Conservation (phyloP, 192 early-diverging fungal species). For the Backusella tuberculispora region DNA sequence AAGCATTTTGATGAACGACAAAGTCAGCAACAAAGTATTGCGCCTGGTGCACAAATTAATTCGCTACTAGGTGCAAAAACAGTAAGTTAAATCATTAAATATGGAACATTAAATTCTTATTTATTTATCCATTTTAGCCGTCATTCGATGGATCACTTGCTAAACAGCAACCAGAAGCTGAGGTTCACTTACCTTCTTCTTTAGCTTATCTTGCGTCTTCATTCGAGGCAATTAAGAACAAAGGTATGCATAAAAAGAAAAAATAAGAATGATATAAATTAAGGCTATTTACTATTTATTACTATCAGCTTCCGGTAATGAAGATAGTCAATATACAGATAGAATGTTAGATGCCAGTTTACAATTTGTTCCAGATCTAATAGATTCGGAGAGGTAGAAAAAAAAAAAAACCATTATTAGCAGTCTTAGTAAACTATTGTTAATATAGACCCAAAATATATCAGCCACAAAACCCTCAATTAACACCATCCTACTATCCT, state of each 20-base stretch:
- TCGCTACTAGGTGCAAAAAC: background rate
- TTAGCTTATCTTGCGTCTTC: slow-evolving; percentile 59
- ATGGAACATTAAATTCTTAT: background rate
- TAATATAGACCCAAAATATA: slow-evolving; percentile 68
- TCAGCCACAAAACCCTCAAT: slow-evolving; percentile 73
- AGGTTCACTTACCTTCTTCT: slow-evolving; percentile 54
- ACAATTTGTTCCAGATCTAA: slow-evolving; percentile 77
- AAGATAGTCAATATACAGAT: slow-evolving; percentile 51
- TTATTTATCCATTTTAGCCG: slow-evolving; percentile 12
- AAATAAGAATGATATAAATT: background rate
- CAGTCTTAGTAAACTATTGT: no score
- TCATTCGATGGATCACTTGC: background rate
- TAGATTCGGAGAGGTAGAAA: slow-evolving; percentile 80
- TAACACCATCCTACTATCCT: slow-evolving; percentile 92
- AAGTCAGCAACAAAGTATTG: background rate
- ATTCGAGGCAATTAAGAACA: slow-evolving; percentile 57
- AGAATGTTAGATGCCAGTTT: slow-evolving; percentile 88
- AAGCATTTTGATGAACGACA: slow-evolving; percentile 23
- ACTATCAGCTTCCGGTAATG: slow-evolving; percentile 43
- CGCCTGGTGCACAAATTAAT: slow-evolving; percentile 14
- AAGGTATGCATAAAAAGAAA: slow-evolving; percentile 32
- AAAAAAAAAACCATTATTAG: background rate
- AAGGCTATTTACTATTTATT: background rate
- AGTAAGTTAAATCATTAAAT: background rate
- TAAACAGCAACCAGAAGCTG: slow-evolving; percentile 15